Conservation (phyloP, 2,329 filamentous ascomycete genomes). For the Aspergillus japonicus region DNA sequence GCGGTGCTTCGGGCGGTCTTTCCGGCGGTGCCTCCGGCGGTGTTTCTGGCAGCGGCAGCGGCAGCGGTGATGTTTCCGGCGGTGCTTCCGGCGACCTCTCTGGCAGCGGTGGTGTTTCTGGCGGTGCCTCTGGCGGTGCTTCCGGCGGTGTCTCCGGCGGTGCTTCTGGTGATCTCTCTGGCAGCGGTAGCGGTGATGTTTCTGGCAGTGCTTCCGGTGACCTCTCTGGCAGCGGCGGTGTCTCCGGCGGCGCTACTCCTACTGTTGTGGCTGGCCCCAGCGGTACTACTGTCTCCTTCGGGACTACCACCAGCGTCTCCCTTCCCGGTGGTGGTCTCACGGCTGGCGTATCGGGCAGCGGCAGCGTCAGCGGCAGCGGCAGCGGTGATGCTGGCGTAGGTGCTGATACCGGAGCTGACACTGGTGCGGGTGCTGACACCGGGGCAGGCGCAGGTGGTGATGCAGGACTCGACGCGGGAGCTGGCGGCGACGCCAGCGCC, state of each 20-base stretch:
- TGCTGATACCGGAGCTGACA: neutral
- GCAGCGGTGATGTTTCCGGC: neutral
- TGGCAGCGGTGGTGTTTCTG: neutral
- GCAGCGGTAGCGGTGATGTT: neutral
- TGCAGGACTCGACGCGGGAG: neutral
- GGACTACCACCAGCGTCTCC: constrained; percentile 3
- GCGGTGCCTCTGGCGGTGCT: neutral
- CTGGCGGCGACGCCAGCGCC: neutral
- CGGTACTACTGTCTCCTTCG: constrained; percentile 2
- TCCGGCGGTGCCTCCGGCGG: neutral
- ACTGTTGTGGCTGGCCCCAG: neutral
- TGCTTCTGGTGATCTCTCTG: neutral
- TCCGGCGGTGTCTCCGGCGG: neutral
- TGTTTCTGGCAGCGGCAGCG: neutral
- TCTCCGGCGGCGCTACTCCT: neutral
- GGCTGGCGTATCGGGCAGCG: neutral
- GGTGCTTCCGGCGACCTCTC: neutral
- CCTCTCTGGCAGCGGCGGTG: neutral
- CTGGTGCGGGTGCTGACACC: constrained; percentile 1
- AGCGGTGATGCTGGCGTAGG: neutral
- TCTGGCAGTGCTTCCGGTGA: neutral
- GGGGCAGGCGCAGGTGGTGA: neutral
- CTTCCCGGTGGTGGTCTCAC: constrained; percentile 1
- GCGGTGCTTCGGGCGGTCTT: neutral
- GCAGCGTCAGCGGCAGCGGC: neutral